These are phyloP conservation scores for Plasmodium knowlesi DNA, from an alignment of 169 alveolate species.

Conservation along the genomic window DNA sequence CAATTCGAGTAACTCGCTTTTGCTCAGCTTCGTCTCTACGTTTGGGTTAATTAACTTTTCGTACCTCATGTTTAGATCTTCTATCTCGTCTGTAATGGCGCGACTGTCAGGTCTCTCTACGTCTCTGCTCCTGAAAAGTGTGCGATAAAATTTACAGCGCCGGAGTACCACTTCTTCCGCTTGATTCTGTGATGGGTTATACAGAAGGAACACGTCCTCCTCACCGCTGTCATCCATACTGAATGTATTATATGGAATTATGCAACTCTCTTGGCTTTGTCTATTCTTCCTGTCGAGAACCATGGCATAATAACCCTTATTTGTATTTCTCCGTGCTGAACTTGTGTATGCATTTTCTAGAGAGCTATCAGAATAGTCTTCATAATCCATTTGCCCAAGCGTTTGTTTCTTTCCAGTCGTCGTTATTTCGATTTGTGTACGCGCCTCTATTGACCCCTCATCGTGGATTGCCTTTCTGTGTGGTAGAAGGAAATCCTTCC, in stretches of 20 bases:
- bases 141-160: conserved; percentile 13
- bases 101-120: neutral
- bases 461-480: neutral
- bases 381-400: neutral
- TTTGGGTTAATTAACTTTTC: conserved; percentile 20
- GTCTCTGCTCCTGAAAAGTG: neutral
- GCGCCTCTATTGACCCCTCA: neutral
- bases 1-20: conserved; percentile 41
- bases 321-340: neutral
- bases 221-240: neutral
- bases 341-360: neutral
- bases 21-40: neutral
- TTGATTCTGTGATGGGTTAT: neutral
- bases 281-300: neutral
- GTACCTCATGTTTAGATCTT: conserved; percentile 26
- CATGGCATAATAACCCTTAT: neutral
- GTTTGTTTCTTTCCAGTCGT: neutral
- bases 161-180: neutral
- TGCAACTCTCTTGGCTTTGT: neutral
- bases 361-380: conserved; percentile 34
- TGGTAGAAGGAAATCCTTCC: conserved; percentile 4
- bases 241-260: neutral
- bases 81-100: neutral
- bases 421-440: neutral
- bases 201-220: neutral